Base-by-base conservation (phyloP, 2,329 filamentous ascomycete genomes). In the Ophiostoma ulmi region DNA sequence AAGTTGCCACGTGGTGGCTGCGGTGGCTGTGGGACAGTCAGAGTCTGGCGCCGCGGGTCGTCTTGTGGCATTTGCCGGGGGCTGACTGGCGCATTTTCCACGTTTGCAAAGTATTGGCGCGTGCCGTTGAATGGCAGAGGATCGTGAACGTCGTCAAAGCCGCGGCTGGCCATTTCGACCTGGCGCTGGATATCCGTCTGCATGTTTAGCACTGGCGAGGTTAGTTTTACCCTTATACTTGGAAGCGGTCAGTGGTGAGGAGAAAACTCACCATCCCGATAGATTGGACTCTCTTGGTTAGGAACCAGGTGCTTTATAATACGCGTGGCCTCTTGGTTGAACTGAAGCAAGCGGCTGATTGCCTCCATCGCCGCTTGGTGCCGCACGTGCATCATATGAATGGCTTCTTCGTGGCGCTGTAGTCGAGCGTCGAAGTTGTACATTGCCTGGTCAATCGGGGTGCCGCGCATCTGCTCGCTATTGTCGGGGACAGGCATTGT, bases 31-130 rank as follows among this genome's bases (percentile, higher is more conserved):
- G 86, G 84, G 68, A 89, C 85, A 70, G 87, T 84, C 68, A 94
- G 83, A 68, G 90, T 93, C 35, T 85, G 85, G 67, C 91, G 86
- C 72, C 93, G 89, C 70, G 88, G 87, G 72, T 97, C 94, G 76
- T 97, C 94, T 76, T 94, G 91, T 11, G 93, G 88, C 74, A 94
- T 82, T 80, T 97, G 94, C 73, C 93, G 89, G 26, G 94, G 94
- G 58, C 94, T 98, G 55, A 97, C 86, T 13, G 94, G 93, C 1
- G 90, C 87, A 72, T 91, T 89, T 73, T 94, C 91, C 35, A 91
- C 81, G 74, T 84, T 86, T 63, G 86, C 81, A 75, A 92, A 89
- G 79, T 89, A 91, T 67, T 87, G 85, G 73, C 88, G 88, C 72
- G 89, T 87, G 73, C 85, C 87, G 41, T 86, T 86, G 76, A 89